A percentile compares a stretch with the other conserved stretches of the same genome.
These are phyloP conservation scores for Colletotrichum truncatum DNA, from an alignment of 2,329 filamentous ascomycete genomes.

Conservation along the genomic window DNA sequence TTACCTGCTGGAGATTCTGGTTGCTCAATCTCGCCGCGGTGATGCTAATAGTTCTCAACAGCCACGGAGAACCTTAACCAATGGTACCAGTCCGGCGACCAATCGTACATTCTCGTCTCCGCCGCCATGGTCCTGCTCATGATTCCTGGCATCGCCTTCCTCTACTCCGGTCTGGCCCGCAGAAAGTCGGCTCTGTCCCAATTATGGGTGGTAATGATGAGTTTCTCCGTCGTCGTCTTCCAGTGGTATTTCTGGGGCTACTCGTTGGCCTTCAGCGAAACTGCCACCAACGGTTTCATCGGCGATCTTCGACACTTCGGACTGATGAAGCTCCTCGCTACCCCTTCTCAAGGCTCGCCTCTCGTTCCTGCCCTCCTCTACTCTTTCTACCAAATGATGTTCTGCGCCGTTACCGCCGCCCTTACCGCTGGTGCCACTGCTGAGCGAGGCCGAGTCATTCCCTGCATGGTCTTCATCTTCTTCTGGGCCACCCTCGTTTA, in stretches of 20 bases:
- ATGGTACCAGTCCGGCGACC: slow-evolving; percentile 92
- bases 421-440: slow-evolving; percentile 93
- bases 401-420: slow-evolving; percentile 90
- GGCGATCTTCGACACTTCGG: slow-evolving; percentile 91
- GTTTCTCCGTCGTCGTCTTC: slow-evolving; percentile 89
- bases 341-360: slow-evolving; percentile 87
- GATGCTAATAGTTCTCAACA: slow-evolving; percentile 46
- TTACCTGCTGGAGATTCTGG: background rate
- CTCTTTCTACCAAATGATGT: slow-evolving; percentile 96
- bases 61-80: slow-evolving; percentile 90
- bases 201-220: slow-evolving; percentile 98
- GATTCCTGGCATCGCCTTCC: slow-evolving; percentile 95
- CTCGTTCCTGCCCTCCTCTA: slow-evolving; percentile 91
- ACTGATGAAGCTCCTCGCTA: slow-evolving; percentile 82
- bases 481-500: slow-evolving; percentile 98
- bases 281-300: slow-evolving; percentile 88
- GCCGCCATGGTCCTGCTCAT: slow-evolving; percentile 96
- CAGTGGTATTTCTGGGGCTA: slow-evolving; percentile 99
- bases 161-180: slow-evolving; percentile 97
- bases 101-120: slow-evolving; percentile 90
- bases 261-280: slow-evolving; percentile 88
- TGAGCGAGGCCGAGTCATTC: slow-evolving; percentile 91
- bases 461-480: slow-evolving; percentile 95
- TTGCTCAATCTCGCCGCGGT: background rate
- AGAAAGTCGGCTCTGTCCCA: slow-evolving; percentile 97